Evolutionary conservation across 345 rosid genomes (phyloP), one percentile per base, ranked within the genome.

Genomic region (Streptanthus diversifolius): DNA sequence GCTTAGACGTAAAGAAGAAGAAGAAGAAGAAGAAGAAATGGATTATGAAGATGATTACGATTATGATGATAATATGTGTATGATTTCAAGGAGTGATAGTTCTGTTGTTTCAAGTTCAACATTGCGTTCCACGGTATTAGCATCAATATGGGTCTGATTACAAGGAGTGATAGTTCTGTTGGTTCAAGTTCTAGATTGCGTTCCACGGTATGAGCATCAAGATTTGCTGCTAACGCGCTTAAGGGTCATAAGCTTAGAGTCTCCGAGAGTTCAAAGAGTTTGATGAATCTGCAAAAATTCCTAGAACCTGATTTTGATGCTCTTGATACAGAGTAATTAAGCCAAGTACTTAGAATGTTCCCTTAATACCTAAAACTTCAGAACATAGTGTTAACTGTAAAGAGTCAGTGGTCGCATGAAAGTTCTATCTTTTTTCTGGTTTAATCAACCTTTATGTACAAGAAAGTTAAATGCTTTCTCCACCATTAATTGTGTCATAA

Each of bases 141-240:
- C 88, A 1, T 88, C 92, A 25, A 82, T n/a, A 61, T 39, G 21
- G 77, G 41, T 37, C 61, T 81, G 55, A 49, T 81, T 30, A 74
- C 45, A 8, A 52, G 44, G 45, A 69, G 18, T 25, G 61, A 43
- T 18, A 39, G 48, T 6, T 35, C 59, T 53, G 39, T 40, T 53
- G 65, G 54, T 18, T 73, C 48, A 30, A 63, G 74, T 14, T 70
- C 85, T 51, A 77, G 76, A 66, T 41, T 92, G 11, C 83, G 85
- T 18, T 81, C 98, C 21, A 88, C 96, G 11, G 32, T 92, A 25
- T 70, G 79, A 3, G 93, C 88, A 1, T 88, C 92, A 25, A 82
- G 93, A 36, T 89, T 92, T 73, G 93, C 96, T 7, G 83, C 81
- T 9, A 91, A 86, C 65, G 88, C 92, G 22, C 85, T 89, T 53